Base-by-base conservation (phyloP, 306 rosid species). In the Glycine latifolia region DNA sequence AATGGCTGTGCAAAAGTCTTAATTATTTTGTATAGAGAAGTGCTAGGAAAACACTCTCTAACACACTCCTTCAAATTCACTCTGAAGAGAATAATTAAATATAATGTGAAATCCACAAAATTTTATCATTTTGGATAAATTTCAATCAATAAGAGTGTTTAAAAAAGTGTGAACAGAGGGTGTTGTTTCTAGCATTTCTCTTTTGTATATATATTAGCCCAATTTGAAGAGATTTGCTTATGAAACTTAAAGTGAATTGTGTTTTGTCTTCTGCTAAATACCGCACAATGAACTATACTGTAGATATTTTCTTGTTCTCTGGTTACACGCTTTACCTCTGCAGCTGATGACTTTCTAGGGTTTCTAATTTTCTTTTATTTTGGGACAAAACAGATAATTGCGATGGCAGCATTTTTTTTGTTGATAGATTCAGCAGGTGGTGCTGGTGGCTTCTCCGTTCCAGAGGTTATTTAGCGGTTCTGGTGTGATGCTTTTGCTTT, bases 371-470 rank as follows among this genome's bases (percentile, higher is more conserved):
- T 10, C 56, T 72, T 82, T 37, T 88, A 59, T 59, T 86, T 52
- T 88, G 72, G 86, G 73, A 59, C 65, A 7, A 55, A 75, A 47
- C 85, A 80, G 91, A 79, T 48, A 67, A 65, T 72, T 62, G 67
- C 62, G 91, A 26, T 26, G 31, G 31, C 31, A 59, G 66, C 41
- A 68, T 72, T 77, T 26, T 49, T 54, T 81, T 76, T 83, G 81
- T 61, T 70, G 75, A 44, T 81, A 59, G 79, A 83, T 58, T 79
- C 54, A 58, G 77, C 70, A 41, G 86, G 77, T 76, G 44, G 56
- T 73, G 79, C 81, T 6, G 79, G 76, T 69, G 83, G 85, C 82
- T 81, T 85, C 74, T 66, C 61, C 35, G 69, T 77, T 37, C 41
- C 17, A 16, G 59, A 79, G 85, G 69, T 81, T 55, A 56, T 77